These are phyloP conservation scores for Teratosphaeria zuluensis DNA, from an alignment of 2,329 filamentous ascomycete species.

Conservation along the genomic window DNA sequence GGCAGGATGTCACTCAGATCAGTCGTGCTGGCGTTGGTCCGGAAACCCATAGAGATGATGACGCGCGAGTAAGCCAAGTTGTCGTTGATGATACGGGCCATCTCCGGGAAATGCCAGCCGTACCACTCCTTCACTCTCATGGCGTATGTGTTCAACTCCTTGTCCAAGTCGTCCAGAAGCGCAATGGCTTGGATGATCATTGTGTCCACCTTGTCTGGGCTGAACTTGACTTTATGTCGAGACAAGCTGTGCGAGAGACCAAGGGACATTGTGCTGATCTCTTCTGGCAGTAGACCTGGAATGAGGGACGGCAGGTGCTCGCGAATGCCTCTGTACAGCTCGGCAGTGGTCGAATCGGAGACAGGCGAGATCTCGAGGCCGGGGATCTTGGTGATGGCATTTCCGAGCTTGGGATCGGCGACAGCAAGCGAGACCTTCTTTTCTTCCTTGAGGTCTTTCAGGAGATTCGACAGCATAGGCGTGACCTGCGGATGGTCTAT, in stretches of 20 bases:
- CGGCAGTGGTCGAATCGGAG: slow-evolving; percentile 70
- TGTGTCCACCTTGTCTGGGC: slow-evolving; percentile 94
- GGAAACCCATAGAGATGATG: slow-evolving; percentile 81
- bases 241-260: slow-evolving; percentile 96
- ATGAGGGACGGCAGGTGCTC: slow-evolving; percentile 84
- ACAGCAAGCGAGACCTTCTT: slow-evolving; percentile 94
- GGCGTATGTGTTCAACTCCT: slow-evolving; percentile 96
- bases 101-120: slow-evolving; percentile 98
- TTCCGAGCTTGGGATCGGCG: slow-evolving; percentile 82
- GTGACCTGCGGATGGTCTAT: slow-evolving; percentile 49
- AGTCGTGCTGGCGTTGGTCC: slow-evolving; percentile 63
- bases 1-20: slow-evolving; percentile 85
- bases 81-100: slow-evolving; percentile 94
- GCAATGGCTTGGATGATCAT: slow-evolving; percentile 98
- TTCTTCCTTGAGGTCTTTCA: slow-evolving; percentile 89
- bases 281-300: slow-evolving; percentile 73
- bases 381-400: slow-evolving; percentile 85
- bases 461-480: slow-evolving; percentile 68
- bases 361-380: slow-evolving; percentile 76
- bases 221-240: slow-evolving; percentile 97
- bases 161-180: slow-evolving; percentile 90
- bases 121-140: slow-evolving; percentile 99
- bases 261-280: slow-evolving; percentile 87
- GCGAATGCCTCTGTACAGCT: slow-evolving; percentile 90
- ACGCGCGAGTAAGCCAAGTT: slow-evolving; percentile 89